phyloP scores from a whole-genome alignment of 2,329 filamentous ascomycete genomes.

The Paecilomyces formosus region DNA sequence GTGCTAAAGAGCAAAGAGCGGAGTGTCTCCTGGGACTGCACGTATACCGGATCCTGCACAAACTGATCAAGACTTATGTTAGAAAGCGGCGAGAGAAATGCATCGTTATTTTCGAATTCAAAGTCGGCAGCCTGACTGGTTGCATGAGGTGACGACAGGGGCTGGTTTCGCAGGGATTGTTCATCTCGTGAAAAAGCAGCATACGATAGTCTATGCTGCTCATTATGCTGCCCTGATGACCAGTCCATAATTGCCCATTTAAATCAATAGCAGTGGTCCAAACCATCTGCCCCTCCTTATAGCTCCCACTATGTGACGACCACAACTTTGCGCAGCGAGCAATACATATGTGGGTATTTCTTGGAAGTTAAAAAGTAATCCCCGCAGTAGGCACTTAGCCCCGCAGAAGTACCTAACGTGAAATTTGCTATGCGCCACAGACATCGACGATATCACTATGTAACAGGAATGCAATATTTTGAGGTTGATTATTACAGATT shows the following conservation, averaged over 20 bases:
- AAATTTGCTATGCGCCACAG: too few species aligned
- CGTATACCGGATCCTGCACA: constrained; percentile 32
- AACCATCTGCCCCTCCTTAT: too few species aligned
- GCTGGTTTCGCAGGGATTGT: neutral
- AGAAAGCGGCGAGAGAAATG: neutral
- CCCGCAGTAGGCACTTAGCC: too few species aligned
- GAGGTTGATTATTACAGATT: too few species aligned
- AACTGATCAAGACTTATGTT: neutral
- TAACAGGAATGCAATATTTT: too few species aligned
- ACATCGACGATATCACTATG: too few species aligned
- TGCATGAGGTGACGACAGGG: neutral
- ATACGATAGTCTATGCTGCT: neutral
- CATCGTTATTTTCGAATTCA: neutral
- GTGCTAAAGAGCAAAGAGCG: constrained; percentile 38
- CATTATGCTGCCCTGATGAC: neutral
- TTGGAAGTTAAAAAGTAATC: too few species aligned
- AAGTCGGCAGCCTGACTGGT: neutral
- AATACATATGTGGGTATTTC: too few species aligned
- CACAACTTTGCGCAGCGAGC: too few species aligned
- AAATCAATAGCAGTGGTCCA: too few species aligned
- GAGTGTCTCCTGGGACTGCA: constrained; percentile 40
- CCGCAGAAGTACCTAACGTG: too few species aligned
- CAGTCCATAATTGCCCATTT: neutral
- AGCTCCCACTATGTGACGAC: too few species aligned
- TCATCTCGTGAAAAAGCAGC: neutral